These are phyloP conservation scores for Drosera capensis DNA, from an alignment of 148 eudicot genomes.

Conservation along the genomic window DNA sequence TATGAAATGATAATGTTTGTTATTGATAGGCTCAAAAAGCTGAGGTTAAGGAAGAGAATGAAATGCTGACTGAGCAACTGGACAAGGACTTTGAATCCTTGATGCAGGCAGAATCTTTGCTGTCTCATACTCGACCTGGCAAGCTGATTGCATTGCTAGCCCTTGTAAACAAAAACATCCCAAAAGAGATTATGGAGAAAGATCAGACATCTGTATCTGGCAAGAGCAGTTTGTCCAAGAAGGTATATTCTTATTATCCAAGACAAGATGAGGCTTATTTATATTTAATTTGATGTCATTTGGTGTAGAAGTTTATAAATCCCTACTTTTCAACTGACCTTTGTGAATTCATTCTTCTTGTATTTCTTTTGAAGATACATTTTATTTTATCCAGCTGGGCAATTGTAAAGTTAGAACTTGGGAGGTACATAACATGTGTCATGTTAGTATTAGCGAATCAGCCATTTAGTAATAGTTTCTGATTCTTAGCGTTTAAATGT, in stretches of 20 bases:
- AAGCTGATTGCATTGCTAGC: constrained; percentile 65
- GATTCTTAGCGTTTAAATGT: too few species aligned
- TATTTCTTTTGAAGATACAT: too few species aligned
- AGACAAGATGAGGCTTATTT: too few species aligned
- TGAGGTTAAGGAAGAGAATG: constrained; percentile 86
- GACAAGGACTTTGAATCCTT: constrained; percentile 68
- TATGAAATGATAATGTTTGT: not conserved
- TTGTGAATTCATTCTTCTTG: not conserved
- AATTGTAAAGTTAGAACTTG: too few species aligned
- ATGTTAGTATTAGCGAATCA: too few species aligned
- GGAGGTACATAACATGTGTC: too few species aligned
- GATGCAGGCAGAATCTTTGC: constrained; percentile 53
- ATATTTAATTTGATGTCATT: not conserved
- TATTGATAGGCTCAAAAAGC: constrained; percentile 58
- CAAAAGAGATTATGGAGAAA: constrained; percentile 28
- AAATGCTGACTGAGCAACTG: constrained; percentile 46
- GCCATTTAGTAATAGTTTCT: too few species aligned
- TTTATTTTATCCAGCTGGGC: too few species aligned
- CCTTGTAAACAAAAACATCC: constrained; percentile 40
- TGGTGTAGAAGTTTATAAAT: not conserved
- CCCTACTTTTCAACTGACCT: not conserved
- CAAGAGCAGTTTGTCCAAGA: constrained; percentile 22
- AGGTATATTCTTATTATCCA: too few species aligned
- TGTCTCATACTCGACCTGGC: constrained; percentile 54
- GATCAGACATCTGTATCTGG: constrained; percentile 12